Percentiles rank a stretch among this genome's conserved stretches.
Conservation (phyloP, 169 alveolate genomes). For the Plasmodium falciparum region DNA sequence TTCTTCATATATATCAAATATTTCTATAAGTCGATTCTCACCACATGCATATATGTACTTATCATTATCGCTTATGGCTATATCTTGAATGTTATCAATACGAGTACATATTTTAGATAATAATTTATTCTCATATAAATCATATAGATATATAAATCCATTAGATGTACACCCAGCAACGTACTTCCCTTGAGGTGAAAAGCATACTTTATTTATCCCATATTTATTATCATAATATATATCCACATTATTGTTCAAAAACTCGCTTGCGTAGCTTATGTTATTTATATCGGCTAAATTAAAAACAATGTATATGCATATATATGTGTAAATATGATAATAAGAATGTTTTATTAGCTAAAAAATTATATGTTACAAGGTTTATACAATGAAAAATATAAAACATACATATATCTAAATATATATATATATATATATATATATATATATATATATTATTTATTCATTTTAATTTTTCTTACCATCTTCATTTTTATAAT, state of each 20-base stretch:
- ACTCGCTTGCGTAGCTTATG: slow-evolving; percentile 23
- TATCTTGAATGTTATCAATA: slow-evolving; percentile 62
- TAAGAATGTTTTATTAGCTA: background rate
- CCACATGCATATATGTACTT: slow-evolving; percentile 77
- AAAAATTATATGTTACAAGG: background rate
- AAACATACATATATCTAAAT: background rate
- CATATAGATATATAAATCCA: slow-evolving; percentile 67
- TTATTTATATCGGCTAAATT: slow-evolving; percentile 31
- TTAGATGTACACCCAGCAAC: slow-evolving; percentile 76
- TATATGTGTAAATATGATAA: too few relatives aligned
- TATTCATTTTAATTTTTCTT: background rate
- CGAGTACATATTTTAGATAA: slow-evolving; percentile 48
- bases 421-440: background rate
- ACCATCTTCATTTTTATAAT: slow-evolving; percentile 62
- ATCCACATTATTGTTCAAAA: slow-evolving; percentile 4
- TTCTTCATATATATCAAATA: slow-evolving; percentile 53
- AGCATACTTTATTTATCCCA: slow-evolving; percentile 66
- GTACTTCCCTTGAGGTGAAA: slow-evolving; percentile 77
- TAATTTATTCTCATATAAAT: slow-evolving; percentile 65
- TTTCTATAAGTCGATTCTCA: slow-evolving; percentile 52
- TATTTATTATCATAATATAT: slow-evolving; percentile 42
- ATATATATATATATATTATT: slow-evolving; percentile 8
- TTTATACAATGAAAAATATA: background rate
- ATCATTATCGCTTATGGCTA: slow-evolving; percentile 72
- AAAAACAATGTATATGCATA: background rate